Evolutionary conservation across 208 protist species (phyloP).

Genomic region (Wallacemonas sp.): DNA sequence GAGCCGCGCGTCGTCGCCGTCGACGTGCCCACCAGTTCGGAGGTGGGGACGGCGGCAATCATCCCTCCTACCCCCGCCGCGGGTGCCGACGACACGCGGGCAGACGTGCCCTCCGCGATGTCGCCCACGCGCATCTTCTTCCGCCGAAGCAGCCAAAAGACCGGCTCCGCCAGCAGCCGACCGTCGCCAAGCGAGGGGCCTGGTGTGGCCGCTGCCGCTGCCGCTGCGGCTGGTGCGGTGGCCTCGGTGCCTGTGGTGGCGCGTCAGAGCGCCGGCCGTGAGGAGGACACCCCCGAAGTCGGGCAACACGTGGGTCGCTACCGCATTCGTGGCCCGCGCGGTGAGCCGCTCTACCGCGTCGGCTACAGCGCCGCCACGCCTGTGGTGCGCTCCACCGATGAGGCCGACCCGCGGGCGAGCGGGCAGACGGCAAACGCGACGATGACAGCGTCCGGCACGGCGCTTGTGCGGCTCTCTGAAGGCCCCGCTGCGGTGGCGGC

Average conservation of each 20-base stretch:
- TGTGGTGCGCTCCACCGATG: slow-evolving; percentile 2
- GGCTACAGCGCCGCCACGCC: slow-evolving; percentile 12
- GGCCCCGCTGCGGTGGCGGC: neutral
- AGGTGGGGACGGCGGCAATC: too few species aligned
- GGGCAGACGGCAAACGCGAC: neutral
- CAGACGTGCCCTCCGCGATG: slow-evolving; percentile 5
- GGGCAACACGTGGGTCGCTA: neutral
- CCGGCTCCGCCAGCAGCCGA: too few species aligned
- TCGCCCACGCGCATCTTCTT: slow-evolving; percentile 9
- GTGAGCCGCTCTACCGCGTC: slow-evolving; percentile 10
- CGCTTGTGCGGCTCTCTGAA: slow-evolving; percentile 1
- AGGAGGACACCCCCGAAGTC: neutral
- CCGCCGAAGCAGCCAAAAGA: neutral
- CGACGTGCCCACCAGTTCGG: too few species aligned
- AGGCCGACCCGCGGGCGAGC: neutral
- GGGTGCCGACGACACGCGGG: neutral
- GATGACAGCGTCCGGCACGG: neutral
- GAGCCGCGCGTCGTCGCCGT: too few species aligned
- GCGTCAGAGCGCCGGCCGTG: neutral
- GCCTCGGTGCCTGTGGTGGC: neutral
- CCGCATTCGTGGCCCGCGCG: slow-evolving; percentile 15
- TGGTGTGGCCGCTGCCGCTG: too few species aligned
- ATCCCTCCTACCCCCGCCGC: neutral
- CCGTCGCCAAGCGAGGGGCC: too few species aligned
- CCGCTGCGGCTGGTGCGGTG: neutral